Evolutionary conservation across 139 green algal species (phyloP), one percentile per base, ranked within the genome.

Genomic region (Chlorella ohadii): DNA sequence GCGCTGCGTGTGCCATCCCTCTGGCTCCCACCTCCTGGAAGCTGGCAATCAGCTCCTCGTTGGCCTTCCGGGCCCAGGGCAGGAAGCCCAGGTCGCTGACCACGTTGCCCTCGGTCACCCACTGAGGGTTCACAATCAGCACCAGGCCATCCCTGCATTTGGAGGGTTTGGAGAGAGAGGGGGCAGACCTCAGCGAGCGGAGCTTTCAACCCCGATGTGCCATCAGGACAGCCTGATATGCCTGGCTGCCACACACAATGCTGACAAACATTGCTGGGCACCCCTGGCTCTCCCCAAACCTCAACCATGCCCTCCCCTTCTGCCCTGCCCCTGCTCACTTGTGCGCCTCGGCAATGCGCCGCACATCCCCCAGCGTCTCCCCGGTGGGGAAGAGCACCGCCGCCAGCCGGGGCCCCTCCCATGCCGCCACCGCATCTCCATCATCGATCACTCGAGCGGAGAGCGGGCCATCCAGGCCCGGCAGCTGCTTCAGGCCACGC

Each of bases 101-200:
- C 22, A 92, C 51, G 39, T 88, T 83, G 55, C 87, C 89, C 17
- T 77, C 75, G 3, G 55, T 76, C 64, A 87, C 87, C 92, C 92
- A 97, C 79, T 97, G 94, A 9, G 94, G 93, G 85, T 98, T 98
- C 51, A 97, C 79, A 67, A 98, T 90, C 36, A 98, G 68, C 39
- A 94, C 59, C 82, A 96, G 89, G 44, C 87, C 82, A 23, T 91
- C 74, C 59, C 72, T 79, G 71, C 0, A 61, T 11, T 19, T 20
- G 20, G 38, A 23, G 68, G 4, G 4, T 20, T 4, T 22, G 36
- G 38, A 19, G 38, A 33, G 31, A 9, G 33, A 13, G 12, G 65
- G 13, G n/a, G 64, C 27, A 38, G 64, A 3, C n/a, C 51, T 20
- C 51, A 59, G 51, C 51, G 2, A 59, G 51, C 51, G 11, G 51